Conservation (phyloP, 306 rosid species). For the Quercus berberidifolia region DNA sequence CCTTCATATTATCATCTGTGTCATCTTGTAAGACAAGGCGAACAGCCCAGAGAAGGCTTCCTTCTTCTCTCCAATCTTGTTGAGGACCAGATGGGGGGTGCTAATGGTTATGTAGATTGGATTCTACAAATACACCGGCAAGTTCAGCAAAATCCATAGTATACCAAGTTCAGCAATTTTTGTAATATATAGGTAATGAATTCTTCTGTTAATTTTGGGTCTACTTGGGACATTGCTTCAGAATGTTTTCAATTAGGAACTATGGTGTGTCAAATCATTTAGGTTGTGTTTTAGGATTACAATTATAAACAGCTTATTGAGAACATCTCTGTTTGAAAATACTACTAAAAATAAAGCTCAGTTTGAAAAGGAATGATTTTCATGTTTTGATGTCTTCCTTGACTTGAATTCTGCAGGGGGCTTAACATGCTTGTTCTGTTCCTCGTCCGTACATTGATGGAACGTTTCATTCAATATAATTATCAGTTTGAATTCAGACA, state of each 20-base stretch:
- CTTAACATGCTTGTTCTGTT: slow-evolving; percentile 26
- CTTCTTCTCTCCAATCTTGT: slow-evolving; percentile 84
- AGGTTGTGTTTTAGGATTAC: neutral
- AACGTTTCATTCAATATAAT: slow-evolving; percentile 22
- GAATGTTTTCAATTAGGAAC: neutral
- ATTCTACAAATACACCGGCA: slow-evolving; percentile 81
- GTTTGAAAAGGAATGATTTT: neutral
- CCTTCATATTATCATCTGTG: slow-evolving; percentile 58
- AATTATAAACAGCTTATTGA: neutral
- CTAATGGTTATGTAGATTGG: slow-evolving; percentile 85
- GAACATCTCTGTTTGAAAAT: neutral
- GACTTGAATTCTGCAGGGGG: slow-evolving; percentile 20
- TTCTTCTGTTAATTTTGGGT: neutral
- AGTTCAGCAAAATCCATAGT: slow-evolving; percentile 79
- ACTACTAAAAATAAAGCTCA: neutral
- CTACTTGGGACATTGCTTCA: neutral
- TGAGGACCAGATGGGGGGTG: slow-evolving; percentile 92
- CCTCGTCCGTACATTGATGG: slow-evolving; percentile 27
- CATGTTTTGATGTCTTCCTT: slow-evolving; percentile 20
- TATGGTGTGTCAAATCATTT: neutral
- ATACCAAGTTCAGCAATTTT: slow-evolving; percentile 3
- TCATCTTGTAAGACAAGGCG: slow-evolving; percentile 97
- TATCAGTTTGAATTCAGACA: slow-evolving; percentile 21
- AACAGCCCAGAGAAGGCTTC: slow-evolving; percentile 93
- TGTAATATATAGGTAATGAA: neutral